A percentile compares a stretch with the other conserved stretches of the same genome.
phyloP scores from a whole-genome alignment of 106 monocot species.

The Platanthera guangdongensis region DNA sequence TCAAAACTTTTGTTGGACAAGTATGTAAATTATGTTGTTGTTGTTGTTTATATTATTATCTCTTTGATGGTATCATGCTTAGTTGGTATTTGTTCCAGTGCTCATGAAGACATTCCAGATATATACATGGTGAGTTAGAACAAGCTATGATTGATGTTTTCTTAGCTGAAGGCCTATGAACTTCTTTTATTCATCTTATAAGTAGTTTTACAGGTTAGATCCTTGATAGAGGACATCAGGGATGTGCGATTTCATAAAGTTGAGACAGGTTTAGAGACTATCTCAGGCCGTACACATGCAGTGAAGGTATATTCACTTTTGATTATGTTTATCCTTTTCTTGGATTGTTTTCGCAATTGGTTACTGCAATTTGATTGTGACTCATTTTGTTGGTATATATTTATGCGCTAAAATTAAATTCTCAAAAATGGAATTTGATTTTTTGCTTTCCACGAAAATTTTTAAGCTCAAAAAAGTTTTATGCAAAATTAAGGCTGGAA shows the following conservation, averaged over 20 bases:
- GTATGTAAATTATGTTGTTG: conserved; percentile 31
- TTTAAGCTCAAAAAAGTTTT: not conserved
- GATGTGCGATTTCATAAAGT: conserved; percentile 97
- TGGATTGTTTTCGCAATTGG: not conserved
- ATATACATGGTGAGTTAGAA: conserved; percentile 66
- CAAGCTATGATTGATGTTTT: not conserved
- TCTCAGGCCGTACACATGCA: conserved; percentile 91
- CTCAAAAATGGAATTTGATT: not conserved
- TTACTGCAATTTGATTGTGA: not conserved
- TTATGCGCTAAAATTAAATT: not conserved
- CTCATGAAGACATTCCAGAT: conserved; percentile 76
- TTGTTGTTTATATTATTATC: conserved; percentile 3
- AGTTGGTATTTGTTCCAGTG: conserved; percentile 41
- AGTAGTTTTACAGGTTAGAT: conserved; percentile 55
- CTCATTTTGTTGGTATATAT: not conserved
- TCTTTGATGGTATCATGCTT: conserved; percentile 8
- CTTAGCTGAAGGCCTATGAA: not conserved
- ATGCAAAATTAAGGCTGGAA: not conserved
- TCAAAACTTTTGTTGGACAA: conserved; percentile 86
- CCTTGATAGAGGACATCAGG: conserved; percentile 93
- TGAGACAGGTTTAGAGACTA: conserved; percentile 84
- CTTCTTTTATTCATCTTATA: not conserved
- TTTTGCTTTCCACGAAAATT: not conserved
- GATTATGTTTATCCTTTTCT: not conserved
- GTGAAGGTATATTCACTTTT: conserved; percentile 47